phyloP scores from a whole-genome alignment of 2,329 filamentous ascomycete species.

The Curvularia sp. region DNA sequence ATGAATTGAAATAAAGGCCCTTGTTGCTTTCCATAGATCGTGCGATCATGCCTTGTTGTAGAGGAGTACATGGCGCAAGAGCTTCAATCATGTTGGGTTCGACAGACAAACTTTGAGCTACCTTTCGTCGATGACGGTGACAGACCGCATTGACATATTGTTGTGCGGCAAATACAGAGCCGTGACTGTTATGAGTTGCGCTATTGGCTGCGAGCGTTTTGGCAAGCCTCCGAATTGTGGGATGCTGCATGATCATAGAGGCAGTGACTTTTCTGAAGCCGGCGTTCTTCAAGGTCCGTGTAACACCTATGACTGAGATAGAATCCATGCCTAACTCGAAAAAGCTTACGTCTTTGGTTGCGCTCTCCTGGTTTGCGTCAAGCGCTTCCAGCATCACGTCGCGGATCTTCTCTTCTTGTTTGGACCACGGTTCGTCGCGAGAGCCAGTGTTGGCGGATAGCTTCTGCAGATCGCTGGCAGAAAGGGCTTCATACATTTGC shows the following conservation, averaged over 20 bases:
- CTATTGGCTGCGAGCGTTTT: constrained; percentile 37
- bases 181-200: constrained; percentile 14
- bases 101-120: constrained; percentile 62
- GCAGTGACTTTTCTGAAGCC: constrained; percentile 69
- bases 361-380: constrained; percentile 51
- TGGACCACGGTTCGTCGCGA: constrained; percentile 40
- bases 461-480: constrained; percentile 66
- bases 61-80: constrained; percentile 80
- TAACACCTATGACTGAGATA: constrained; percentile 77
- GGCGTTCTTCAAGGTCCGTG: constrained; percentile 66
- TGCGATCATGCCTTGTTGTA: constrained; percentile 87
- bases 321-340: constrained; percentile 91
- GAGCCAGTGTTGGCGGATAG: constrained; percentile 46
- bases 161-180: constrained; percentile 57
- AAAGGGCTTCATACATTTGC: constrained; percentile 68
- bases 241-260: constrained; percentile 69
- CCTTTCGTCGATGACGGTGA: constrained; percentile 64
- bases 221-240: constrained; percentile 52
- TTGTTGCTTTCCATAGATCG: constrained; percentile 65
- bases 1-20: constrained; percentile 78
- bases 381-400: constrained; percentile 63
- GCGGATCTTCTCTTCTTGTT: constrained; percentile 58
- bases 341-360: constrained; percentile 68
- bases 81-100: constrained; percentile 67
- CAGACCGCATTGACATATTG: constrained; percentile 69